Evolutionary conservation across 148 eudicot species (phyloP).

Genomic region (Silene latifolia): DNA sequence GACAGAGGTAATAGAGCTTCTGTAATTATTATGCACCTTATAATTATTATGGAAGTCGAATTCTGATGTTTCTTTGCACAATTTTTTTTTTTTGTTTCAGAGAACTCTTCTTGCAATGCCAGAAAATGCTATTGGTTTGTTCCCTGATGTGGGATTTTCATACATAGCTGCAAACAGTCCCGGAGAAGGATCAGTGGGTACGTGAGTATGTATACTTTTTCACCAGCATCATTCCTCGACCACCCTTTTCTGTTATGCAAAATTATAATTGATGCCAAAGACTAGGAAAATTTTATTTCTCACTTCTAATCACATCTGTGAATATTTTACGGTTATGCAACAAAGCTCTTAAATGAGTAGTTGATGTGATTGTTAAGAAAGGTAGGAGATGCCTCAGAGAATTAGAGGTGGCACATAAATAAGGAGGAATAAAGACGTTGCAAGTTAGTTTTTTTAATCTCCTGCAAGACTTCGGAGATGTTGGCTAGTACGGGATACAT

Average conservation of each 20-base stretch:
- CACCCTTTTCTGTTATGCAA: neutral
- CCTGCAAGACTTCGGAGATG: too few relatives aligned
- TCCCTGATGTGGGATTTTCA: constrained; percentile 97
- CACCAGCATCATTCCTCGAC: neutral
- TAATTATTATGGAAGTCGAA: neutral
- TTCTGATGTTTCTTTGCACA: constrained; percentile 8
- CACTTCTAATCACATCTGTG: neutral
- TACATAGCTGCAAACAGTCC: constrained; percentile 89
- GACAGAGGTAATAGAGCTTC: constrained; percentile 65
- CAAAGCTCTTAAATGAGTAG: neutral
- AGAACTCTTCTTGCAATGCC: constrained; percentile 96
- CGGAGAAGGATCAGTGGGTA: constrained; percentile 92
- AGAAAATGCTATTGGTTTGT: constrained; percentile 92
- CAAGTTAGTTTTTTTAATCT: neutral
- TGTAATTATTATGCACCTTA: neutral
- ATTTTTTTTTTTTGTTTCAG: constrained; percentile 37
- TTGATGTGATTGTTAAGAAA: neutral
- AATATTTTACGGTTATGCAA: neutral
- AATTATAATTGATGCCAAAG: too few relatives aligned
- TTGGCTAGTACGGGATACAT: too few relatives aligned
- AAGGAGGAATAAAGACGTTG: neutral
- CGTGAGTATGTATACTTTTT: constrained; percentile 16
- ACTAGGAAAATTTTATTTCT: neutral
- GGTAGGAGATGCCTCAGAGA: neutral
- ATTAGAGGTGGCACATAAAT: neutral